Conservation (phyloP, 2,329 filamentous ascomycete species). For the Aspergillus uvarum region DNA sequence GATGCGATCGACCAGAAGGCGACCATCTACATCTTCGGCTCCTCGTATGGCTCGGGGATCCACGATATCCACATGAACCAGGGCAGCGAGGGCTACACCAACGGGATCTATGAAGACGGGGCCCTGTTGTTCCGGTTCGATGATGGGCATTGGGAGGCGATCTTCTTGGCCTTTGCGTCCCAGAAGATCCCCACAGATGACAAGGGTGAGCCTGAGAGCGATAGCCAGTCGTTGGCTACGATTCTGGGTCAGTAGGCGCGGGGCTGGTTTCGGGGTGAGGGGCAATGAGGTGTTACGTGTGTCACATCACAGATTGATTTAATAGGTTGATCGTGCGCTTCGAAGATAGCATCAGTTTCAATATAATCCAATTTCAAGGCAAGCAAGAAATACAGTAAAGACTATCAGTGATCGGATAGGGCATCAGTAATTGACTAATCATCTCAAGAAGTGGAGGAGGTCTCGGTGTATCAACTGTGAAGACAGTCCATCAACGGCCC, state of each 20-base stretch:
- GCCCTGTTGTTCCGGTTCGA: conserved; percentile 18
- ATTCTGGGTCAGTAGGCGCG: neutral
- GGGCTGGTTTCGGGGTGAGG: neutral
- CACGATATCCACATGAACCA: conserved; percentile 27
- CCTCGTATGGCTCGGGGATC: conserved; percentile 13
- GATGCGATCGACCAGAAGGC: conserved; percentile 14
- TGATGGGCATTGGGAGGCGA: conserved; percentile 15
- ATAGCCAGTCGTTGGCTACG: conserved; percentile 1
- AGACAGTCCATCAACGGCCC: no score
- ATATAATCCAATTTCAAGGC: no score
- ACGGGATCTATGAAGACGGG: conserved; percentile 22
- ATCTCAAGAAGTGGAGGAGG: no score
- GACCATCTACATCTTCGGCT: conserved; percentile 21
- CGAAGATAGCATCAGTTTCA: no score
- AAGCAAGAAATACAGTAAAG: no score
- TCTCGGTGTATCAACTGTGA: no score
- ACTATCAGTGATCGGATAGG: no score
- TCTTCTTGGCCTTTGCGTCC: conserved; percentile 23
- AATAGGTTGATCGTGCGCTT: neutral
- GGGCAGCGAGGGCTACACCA: conserved; percentile 18
- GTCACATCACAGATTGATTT: neutral
- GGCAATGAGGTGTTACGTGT: neutral
- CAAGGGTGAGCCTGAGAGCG: neutral
- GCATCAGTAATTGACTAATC: no score
- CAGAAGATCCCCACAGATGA: conserved; percentile 20